Percentiles rank a stretch among this genome's conserved stretches.
Conservation (phyloP, 1,284 basidiomycete genomes). For the Cryptococcus amylolentus region DNA sequence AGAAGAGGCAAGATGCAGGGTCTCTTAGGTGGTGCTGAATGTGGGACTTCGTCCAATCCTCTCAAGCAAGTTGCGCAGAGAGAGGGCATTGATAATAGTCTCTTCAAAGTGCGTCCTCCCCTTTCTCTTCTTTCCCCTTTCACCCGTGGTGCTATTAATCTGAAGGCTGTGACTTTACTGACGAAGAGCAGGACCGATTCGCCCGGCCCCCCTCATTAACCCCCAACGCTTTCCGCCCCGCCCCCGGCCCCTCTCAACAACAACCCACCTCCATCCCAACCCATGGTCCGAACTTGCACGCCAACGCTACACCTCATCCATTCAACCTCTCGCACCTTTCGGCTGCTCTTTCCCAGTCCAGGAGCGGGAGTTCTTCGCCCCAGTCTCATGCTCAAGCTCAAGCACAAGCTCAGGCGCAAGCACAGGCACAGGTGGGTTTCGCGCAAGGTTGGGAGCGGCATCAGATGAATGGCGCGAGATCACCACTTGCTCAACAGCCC, state of each 20-base stretch:
- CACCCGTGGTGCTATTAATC: too few species aligned
- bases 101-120: constrained; percentile 48
- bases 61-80: constrained; percentile 88
- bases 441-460: constrained; percentile 16
- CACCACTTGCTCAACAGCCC: constrained; percentile 10
- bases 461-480: not conserved
- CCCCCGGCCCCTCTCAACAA: not conserved
- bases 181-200: not conserved
- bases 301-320: constrained; percentile 30
- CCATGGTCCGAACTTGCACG: constrained; percentile 7
- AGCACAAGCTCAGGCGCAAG: not conserved
- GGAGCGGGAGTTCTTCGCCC: not conserved
- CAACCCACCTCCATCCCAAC: not conserved
- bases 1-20: constrained; percentile 40
- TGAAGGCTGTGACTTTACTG: too few species aligned
- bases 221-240: constrained; percentile 14
- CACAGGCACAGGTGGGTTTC: not conserved
- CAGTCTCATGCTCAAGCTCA: not conserved
- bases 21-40: constrained; percentile 87
- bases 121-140: not conserved
- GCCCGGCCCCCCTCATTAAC: constrained; percentile 5
- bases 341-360: constrained; percentile 27
- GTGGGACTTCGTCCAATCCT: constrained; percentile 78
- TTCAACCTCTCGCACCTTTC: constrained; percentile 47
- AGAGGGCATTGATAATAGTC: constrained; percentile 80